Evolutionary conservation across 106 monocot genomes (phyloP).

Genomic region (Triglochin maritima): DNA sequence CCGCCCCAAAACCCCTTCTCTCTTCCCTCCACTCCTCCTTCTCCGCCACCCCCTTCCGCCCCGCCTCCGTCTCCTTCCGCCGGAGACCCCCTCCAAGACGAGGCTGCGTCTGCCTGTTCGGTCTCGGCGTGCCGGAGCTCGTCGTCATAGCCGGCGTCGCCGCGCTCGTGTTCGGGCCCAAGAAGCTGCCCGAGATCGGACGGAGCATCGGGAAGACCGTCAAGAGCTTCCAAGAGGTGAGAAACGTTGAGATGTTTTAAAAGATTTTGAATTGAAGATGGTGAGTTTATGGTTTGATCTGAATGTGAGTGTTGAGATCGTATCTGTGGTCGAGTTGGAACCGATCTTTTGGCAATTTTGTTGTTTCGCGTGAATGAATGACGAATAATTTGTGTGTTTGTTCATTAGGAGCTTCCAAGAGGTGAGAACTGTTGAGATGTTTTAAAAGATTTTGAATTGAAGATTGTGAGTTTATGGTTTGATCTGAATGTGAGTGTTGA

Average conservation of each 20-base stretch:
- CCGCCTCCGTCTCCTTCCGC: not conserved
- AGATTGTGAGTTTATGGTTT: not conserved
- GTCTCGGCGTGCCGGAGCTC: constrained; percentile 92
- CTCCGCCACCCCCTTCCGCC: constrained; percentile 13
- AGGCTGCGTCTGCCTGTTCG: constrained; percentile 56
- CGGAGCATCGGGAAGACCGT: constrained; percentile 84
- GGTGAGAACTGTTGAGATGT: too few relatives aligned
- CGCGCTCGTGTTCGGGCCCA: constrained; percentile 81
- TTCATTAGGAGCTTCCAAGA: too few relatives aligned
- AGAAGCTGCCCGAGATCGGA: constrained; percentile 86
- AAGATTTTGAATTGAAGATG: not conserved
- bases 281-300: not conserved
- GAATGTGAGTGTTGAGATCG: not conserved
- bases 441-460: not conserved
- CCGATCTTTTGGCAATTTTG: too few relatives aligned
- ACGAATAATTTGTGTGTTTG: too few relatives aligned
- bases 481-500: not conserved
- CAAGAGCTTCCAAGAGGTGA: constrained; percentile 93
- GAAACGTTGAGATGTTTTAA: not conserved
- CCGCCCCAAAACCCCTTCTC: not conserved
- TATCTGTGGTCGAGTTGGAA: too few relatives aligned
- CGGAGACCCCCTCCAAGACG: not conserved
- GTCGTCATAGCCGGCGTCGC: constrained; percentile 94
- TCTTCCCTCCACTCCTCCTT: constrained; percentile 15
- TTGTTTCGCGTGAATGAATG: too few relatives aligned